These are phyloP conservation scores for Fusarium decemcellulare DNA, from an alignment of 2,329 filamentous ascomycete genomes.

Conservation along the genomic window DNA sequence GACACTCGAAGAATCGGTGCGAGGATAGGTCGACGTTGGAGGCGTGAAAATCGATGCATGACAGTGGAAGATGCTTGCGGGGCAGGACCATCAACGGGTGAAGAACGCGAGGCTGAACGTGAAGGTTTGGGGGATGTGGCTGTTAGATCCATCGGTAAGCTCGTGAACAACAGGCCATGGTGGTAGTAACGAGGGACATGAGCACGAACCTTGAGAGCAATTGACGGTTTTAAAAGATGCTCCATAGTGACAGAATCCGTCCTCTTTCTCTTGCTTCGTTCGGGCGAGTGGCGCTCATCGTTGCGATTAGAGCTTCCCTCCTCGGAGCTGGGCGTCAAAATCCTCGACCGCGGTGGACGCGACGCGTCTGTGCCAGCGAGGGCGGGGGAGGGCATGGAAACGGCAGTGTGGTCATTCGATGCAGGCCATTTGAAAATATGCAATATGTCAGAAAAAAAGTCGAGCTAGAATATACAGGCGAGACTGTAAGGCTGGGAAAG, in stretches of 20 bases:
- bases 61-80: constrained; percentile 72
- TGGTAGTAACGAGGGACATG: background rate
- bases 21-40: constrained; percentile 65
- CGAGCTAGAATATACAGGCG: constrained; percentile 22
- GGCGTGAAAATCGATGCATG: constrained; percentile 70
- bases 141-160: constrained; percentile 47
- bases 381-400: constrained; percentile 53
- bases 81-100: constrained; percentile 74
- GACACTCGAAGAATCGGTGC: constrained; percentile 72
- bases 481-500: constrained; percentile 12
- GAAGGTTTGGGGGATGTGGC: constrained; percentile 69
- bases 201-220: constrained; percentile 65
- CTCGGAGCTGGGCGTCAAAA: constrained; percentile 58
- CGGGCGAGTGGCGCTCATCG: constrained; percentile 48
- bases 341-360: constrained; percentile 59
- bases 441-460: constrained; percentile 3
- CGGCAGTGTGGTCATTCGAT: constrained; percentile 32
- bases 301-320: constrained; percentile 56
- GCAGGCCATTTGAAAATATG: constrained; percentile 30
- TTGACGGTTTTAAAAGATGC: constrained; percentile 65
- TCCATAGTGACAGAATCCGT: constrained; percentile 60
- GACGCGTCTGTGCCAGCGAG: constrained; percentile 62
- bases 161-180: background rate
- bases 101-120: constrained; percentile 67
- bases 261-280: constrained; percentile 53